Base-by-base conservation (phyloP, 805 yeast genomes). In the Candida tallmaniae region DNA sequence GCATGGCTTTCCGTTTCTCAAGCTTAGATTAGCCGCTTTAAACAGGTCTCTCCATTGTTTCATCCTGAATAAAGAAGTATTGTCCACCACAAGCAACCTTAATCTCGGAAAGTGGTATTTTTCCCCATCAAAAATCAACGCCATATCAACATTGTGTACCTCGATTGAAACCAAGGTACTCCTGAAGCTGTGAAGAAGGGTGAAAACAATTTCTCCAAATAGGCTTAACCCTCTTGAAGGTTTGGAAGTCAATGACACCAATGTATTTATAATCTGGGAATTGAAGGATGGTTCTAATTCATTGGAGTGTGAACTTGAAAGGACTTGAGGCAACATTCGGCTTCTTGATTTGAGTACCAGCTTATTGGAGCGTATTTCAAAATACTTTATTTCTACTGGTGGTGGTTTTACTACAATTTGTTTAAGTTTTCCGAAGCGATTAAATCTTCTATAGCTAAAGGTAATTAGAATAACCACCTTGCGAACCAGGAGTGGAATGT, bases 81-180 rank as follows among this genome's bases (percentile, higher is more conserved):
- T 54, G 34, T 58, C 59, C 15, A 58, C 36, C 8, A 47, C 27
- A n/a, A 56, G 32, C 15, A 53, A 16, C 20, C 49, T 46, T 16
- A 58, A 35, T 2, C 31, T 29, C 3, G 50, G 46, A 24, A 55
- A 48, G 0, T 31, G 23, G 9, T 9, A 22, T 22, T 9, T 32
- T 4, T 24, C 9, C n/a, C 17, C 18, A 15, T 31, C 23, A 18
- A 33, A 23, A 8, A 33, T 21, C 11, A 33, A 23, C 15, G 18
- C 14, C 16, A 27, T 14, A 29, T 34, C 38, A 23, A 34, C 29
- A 19, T 46, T 36, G 5, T 34, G 27, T 4, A 49, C 29, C 32
- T 51, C 58, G 19, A 53, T 29, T 2, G 35, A 32, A 7, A 20
- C 28, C 16, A 44, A 32, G 6, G 35, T 27, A 13, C n/a, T 8